These are phyloP conservation scores for Geotrichum klebahnii DNA, from an alignment of 1,139 yeast genomes.

Conservation along the genomic window DNA sequence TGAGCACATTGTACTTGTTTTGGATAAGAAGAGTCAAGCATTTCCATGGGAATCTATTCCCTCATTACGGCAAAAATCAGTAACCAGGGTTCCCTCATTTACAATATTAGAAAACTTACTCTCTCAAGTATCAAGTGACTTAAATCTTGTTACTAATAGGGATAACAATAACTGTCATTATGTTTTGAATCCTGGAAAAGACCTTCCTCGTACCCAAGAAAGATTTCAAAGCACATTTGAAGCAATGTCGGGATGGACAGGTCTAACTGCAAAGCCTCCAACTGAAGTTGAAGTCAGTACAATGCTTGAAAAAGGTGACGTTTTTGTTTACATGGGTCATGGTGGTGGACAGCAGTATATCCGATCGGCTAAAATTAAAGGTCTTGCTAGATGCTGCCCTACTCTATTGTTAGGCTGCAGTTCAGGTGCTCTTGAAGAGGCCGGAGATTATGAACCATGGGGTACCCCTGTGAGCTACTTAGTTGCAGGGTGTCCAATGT, in stretches of 20 bases:
- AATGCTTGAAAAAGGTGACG: constrained; percentile 43
- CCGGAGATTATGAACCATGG: constrained; percentile 63
- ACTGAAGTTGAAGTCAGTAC: constrained; percentile 47
- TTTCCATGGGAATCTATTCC: constrained; percentile 90
- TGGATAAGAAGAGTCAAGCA: constrained; percentile 57
- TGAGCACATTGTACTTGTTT: constrained; percentile 63
- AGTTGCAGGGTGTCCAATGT: constrained; percentile 75
- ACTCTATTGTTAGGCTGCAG: constrained; percentile 85
- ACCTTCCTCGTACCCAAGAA: constrained; percentile 63
- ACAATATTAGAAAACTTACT: constrained; percentile 47
- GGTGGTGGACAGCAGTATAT: constrained; percentile 91
- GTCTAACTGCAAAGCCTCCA: constrained; percentile 55
- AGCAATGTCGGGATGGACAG: constrained; percentile 48
- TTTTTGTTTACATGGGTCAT: constrained; percentile 86
- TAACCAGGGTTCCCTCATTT: constrained; percentile 74
- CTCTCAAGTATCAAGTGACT: constrained; percentile 22
- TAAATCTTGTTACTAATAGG: constrained; percentile 23
- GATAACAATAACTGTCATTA: constrained; percentile 45
- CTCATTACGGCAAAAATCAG: constrained; percentile 50
- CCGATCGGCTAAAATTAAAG: constrained; percentile 48
- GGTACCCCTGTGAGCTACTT: constrained; percentile 78
- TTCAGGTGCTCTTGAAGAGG: constrained; percentile 62
- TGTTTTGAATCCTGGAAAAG: constrained; percentile 78
- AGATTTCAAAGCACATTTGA: constrained; percentile 51
- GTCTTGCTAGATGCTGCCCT: constrained; percentile 53